Conservation (phyloP, 495 filamentous ascomycete species). For the Xylaria telfairii region DNA sequence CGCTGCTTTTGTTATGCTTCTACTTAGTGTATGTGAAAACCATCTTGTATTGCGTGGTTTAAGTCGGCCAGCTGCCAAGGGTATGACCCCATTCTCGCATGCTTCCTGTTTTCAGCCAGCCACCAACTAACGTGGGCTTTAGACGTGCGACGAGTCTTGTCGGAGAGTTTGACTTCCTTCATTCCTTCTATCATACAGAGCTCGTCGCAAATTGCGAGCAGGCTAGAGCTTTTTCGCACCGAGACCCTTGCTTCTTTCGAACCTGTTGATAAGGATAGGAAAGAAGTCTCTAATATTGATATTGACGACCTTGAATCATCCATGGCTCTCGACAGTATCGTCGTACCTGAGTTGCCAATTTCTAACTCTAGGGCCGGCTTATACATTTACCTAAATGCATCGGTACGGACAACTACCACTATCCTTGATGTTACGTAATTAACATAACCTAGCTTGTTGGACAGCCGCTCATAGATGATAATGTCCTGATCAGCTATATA, state of each 20-base stretch:
- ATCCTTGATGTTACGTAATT: constrained; percentile 33
- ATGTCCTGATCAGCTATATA: constrained; percentile 76
- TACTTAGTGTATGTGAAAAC: constrained; percentile 58
- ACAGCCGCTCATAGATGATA: constrained; percentile 83
- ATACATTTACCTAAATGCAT: constrained; percentile 88
- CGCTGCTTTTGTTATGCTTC: constrained; percentile 60
- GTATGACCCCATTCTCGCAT: constrained; percentile 38
- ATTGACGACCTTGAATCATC: constrained; percentile 56
- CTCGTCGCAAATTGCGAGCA: constrained; percentile 53
- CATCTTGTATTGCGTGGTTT: constrained; percentile 52
- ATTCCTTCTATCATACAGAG: constrained; percentile 59
- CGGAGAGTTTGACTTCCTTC: constrained; percentile 56
- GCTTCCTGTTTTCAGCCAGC: constrained; percentile 8
- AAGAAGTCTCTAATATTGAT: constrained; percentile 48
- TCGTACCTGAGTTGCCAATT: constrained; percentile 68
- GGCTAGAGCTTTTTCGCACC: constrained; percentile 59
- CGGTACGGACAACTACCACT: constrained; percentile 57
- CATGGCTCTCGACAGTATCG: constrained; percentile 59
- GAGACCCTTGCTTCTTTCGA: constrained; percentile 54
- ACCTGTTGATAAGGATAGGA: constrained; percentile 50
- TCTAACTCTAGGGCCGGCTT: constrained; percentile 86
- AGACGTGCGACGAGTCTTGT: constrained; percentile 55
- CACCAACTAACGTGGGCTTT: constrained; percentile 26
- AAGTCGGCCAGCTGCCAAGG: constrained; percentile 49
- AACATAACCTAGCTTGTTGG: constrained; percentile 69